Percentiles rank a stretch among this genome's conserved stretches.
Evolutionary conservation across 306 rosid species (phyloP).

Genomic region (Luffa aegyptiaca): DNA sequence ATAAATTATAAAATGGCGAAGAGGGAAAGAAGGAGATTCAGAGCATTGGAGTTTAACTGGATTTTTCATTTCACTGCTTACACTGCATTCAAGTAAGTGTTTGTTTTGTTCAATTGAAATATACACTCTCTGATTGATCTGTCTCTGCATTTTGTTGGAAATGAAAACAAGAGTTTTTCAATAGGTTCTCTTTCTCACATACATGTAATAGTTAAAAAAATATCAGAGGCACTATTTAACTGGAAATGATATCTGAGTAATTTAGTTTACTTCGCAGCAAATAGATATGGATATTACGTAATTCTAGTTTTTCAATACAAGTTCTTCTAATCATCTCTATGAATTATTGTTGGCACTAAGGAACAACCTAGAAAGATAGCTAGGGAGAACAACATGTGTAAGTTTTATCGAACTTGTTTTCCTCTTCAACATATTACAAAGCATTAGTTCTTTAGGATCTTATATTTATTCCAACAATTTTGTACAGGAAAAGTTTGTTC

Average conservation of each 20-base stretch:
- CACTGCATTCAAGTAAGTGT: neutral
- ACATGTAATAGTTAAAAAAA: neutral
- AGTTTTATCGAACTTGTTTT: too few species aligned
- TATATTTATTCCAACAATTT: neutral
- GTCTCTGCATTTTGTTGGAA: neutral
- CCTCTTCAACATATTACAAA: neutral
- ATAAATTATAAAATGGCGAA: neutral
- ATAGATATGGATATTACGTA: neutral
- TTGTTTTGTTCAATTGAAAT: neutral
- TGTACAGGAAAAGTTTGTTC: neutral
- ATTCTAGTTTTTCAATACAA: neutral
- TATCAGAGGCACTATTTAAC: neutral
- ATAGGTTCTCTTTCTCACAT: neutral
- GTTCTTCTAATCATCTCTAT: neutral
- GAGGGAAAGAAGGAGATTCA: neutral
- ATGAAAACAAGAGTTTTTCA: neutral
- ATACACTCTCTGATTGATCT: neutral
- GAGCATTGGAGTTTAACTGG: neutral
- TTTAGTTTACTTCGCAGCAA: neutral
- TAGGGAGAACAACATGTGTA: neutral
- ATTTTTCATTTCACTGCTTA: neutral
- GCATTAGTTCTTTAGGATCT: neutral
- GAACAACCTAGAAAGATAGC: neutral
- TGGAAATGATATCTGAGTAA: neutral
- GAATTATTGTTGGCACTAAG: neutral